Evolutionary conservation across 371 early-diverging fungal genomes (phyloP).

Genomic region (Mucor indicus): DNA sequence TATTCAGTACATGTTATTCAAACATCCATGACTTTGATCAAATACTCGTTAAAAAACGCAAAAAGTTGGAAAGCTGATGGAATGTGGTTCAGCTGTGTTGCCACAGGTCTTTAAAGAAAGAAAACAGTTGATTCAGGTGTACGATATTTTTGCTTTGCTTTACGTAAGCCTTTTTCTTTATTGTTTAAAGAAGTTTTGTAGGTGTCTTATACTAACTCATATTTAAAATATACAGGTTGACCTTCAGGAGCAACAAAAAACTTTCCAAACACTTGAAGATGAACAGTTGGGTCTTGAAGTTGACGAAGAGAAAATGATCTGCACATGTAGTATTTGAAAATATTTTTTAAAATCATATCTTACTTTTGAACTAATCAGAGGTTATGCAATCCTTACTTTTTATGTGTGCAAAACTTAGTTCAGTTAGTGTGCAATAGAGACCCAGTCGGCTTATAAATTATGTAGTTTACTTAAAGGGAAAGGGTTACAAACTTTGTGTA

Average conservation of each 20-base stretch:
- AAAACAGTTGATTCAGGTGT: constrained; percentile 1
- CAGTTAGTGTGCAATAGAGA: not conserved
- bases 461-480: too few relatives aligned
- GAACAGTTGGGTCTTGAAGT: constrained; percentile 1
- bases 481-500: too few relatives aligned
- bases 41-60: constrained; percentile 2
- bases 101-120: constrained; percentile 5
- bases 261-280: constrained; percentile 1
- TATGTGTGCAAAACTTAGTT: not conserved
- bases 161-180: constrained; percentile 6
- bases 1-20: constrained; percentile 8
- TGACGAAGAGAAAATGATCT: constrained; percentile 1
- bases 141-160: constrained; percentile 8
- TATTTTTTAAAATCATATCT: too few relatives aligned
- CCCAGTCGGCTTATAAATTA: too few relatives aligned
- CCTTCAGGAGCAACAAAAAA: constrained; percentile 1
- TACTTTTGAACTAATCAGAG: not conserved
- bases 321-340: constrained; percentile 1
- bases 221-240: constrained; percentile 9
- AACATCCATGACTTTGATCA: constrained; percentile 5
- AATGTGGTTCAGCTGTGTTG: constrained; percentile 2
- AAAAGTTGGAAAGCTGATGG: constrained; percentile 9
- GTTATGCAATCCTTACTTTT: not conserved
- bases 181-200: constrained; percentile 3
- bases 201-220: constrained; percentile 1